phyloP scores from a whole-genome alignment of 495 filamentous ascomycete species.

The Penicillium steckii region DNA sequence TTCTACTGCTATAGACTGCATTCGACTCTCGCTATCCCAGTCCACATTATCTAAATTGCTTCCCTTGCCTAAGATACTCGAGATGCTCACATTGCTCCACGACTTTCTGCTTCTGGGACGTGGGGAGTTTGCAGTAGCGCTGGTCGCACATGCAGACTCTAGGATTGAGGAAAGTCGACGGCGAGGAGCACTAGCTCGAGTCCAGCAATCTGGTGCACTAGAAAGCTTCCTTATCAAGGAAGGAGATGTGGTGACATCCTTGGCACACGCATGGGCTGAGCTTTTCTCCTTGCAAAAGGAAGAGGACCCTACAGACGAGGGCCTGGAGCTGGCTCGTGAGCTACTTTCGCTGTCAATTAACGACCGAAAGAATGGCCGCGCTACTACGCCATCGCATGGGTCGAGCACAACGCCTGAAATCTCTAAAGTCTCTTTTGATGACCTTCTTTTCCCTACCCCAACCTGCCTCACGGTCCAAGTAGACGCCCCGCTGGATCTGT shows the following conservation, averaged over 20 bases:
- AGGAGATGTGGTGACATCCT: slow-evolving; percentile 73
- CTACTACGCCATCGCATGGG: slow-evolving; percentile 33
- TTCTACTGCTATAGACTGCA: slow-evolving; percentile 67
- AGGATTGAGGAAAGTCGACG: slow-evolving; percentile 55
- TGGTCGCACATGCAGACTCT: slow-evolving; percentile 81
- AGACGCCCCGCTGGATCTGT: slow-evolving; percentile 80
- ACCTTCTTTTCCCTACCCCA: slow-evolving; percentile 77
- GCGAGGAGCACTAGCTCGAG: slow-evolving; percentile 27
- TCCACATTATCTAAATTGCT: slow-evolving; percentile 78
- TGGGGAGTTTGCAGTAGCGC: slow-evolving; percentile 85
- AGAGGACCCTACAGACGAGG: slow-evolving; percentile 70
- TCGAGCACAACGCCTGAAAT: slow-evolving; percentile 25
- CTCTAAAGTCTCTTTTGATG: slow-evolving; percentile 59
- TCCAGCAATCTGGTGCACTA: slow-evolving; percentile 31
- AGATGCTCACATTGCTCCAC: slow-evolving; percentile 73
- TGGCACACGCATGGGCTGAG: slow-evolving; percentile 73
- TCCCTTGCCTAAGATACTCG: slow-evolving; percentile 70
- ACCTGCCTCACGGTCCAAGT: slow-evolving; percentile 70
- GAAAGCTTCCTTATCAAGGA: slow-evolving; percentile 73
- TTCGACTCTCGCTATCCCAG: slow-evolving; percentile 76
- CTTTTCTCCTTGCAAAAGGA: slow-evolving; percentile 71
- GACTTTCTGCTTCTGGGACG: slow-evolving; percentile 84
- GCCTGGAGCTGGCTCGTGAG: slow-evolving; percentile 76
- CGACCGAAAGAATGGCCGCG: slow-evolving; percentile 21
- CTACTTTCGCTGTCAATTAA: slow-evolving; percentile 66